A percentile compares a stretch with the other conserved stretches of the same genome.
phyloP scores from a whole-genome alignment of 1,284 basidiomycete genomes.

The Heterobasidion annosum region DNA sequence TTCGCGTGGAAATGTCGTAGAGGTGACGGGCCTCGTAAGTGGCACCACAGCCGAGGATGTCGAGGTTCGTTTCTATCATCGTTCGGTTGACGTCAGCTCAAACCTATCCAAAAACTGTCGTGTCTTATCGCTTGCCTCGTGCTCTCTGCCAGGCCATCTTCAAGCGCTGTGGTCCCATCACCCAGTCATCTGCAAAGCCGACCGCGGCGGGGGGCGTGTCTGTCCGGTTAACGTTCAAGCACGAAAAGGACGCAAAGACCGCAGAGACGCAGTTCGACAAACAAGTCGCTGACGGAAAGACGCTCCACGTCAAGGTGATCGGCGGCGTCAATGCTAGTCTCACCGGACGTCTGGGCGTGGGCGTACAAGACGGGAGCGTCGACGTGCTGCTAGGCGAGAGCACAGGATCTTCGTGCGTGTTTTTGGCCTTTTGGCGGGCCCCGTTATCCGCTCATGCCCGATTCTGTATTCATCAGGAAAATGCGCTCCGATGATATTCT shows the following conservation, averaged over 20 bases:
- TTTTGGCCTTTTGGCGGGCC: not conserved
- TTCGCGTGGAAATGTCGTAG: conserved; percentile 57
- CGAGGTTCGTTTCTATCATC: conserved; percentile 30
- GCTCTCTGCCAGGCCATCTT: conserved; percentile 58
- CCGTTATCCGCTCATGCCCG: not conserved
- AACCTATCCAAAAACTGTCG: not conserved
- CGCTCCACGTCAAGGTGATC: conserved; percentile 56
- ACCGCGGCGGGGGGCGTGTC: conserved; percentile 36
- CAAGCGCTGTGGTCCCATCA: conserved; percentile 67
- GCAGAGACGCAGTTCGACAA: conserved; percentile 73
- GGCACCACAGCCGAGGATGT: conserved; percentile 84
- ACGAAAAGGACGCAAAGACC: conserved; percentile 48
- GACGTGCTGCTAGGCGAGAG: conserved; percentile 55
- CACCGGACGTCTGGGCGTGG: conserved; percentile 44
- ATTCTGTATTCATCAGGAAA: conserved; percentile 45
- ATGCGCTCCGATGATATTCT: conserved; percentile 77
- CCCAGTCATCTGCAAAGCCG: conserved; percentile 35
- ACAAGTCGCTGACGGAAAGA: conserved; percentile 75
- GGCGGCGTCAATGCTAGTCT: conserved; percentile 46
- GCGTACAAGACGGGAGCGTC: conserved; percentile 55
- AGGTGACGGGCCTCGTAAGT: conserved; percentile 64
- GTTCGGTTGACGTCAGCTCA: not conserved
- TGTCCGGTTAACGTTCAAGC: conserved; percentile 71
- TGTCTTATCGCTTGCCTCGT: not conserved
- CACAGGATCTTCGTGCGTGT: conserved; percentile 53